These are phyloP conservation scores for Flaveria bidentis DNA, from an alignment of 129 eudicot species.

Conservation along the genomic window DNA sequence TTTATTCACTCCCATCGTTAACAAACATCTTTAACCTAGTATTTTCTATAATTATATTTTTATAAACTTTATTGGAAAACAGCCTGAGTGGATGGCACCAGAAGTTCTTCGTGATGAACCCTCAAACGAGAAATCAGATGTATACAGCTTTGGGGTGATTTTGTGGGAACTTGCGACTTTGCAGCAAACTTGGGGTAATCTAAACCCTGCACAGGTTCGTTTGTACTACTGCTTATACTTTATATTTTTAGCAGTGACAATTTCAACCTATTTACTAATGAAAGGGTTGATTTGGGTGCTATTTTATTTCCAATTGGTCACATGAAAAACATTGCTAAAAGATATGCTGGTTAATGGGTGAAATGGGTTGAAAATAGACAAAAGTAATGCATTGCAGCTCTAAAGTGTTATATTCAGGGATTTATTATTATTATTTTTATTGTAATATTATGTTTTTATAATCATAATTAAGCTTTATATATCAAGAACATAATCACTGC, in stretches of 20 bases:
- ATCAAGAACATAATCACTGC: no score
- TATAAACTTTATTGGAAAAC: not conserved
- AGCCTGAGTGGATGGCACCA: constrained; percentile 99
- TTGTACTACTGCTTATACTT: not conserved
- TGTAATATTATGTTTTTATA: no score
- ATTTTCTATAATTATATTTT: not conserved
- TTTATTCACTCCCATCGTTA: not conserved
- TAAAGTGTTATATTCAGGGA: not conserved
- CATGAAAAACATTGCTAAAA: not conserved
- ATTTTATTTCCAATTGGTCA: not conserved
- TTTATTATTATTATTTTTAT: not conserved
- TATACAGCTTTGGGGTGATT: constrained; percentile 94
- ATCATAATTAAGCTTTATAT: no score
- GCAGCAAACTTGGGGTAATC: constrained; percentile 92
- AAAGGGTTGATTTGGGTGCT: not conserved
- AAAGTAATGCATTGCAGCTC: not conserved
- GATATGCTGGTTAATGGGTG: not conserved
- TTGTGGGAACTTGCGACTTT: constrained; percentile 93
- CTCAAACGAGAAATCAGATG: constrained; percentile 93
- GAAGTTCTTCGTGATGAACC: constrained; percentile 97
- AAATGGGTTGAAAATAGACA: not conserved
- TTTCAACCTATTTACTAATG: not conserved
- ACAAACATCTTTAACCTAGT: not conserved
- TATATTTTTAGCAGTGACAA: not conserved
- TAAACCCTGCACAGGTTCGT: constrained; percentile 90